These are phyloP conservation scores for Xylariaceae sp. DNA, from an alignment of 2,329 filamentous ascomycete species.

Conservation along the genomic window DNA sequence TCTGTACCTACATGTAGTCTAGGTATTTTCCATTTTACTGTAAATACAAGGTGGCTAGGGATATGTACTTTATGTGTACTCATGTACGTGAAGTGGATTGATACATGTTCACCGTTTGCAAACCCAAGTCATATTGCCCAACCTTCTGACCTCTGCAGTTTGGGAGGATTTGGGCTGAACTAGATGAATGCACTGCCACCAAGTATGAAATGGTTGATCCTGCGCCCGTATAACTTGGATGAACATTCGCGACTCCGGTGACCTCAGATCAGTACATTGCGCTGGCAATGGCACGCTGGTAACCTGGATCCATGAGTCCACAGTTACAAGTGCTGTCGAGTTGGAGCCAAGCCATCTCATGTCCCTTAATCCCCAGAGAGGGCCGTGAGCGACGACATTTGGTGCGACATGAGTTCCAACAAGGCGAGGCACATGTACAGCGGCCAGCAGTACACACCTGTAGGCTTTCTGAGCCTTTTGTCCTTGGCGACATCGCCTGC, in stretches of 20 bases:
- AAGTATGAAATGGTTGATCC: no score
- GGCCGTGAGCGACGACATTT: conserved; percentile 7
- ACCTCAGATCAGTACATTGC: background rate
- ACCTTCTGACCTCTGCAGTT: conserved; percentile 8
- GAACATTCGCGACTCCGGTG: no score
- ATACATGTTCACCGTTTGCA: conserved; percentile 15
- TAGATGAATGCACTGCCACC: conserved; percentile 9
- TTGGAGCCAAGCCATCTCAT: no score
- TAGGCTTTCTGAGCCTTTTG: conserved; percentile 19
- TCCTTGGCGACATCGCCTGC: conserved; percentile 6
- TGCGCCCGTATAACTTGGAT: conserved; percentile 1
- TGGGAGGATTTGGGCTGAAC: conserved; percentile 2
- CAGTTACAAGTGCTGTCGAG: no score
- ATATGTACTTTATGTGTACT: no score
- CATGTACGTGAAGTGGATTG: no score
- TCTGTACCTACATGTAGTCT: no score
- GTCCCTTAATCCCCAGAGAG: no score
- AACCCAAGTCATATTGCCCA: conserved; percentile 12
- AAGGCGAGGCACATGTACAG: no score
- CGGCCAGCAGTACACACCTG: conserved; percentile 22
- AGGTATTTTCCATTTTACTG: no score
- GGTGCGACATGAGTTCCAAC: conserved; percentile 27
- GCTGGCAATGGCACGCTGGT: conserved; percentile 5
- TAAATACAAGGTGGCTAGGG: no score
- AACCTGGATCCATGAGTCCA: conserved; percentile 12